Base-by-base conservation (phyloP, 306 rosid species). In the Gynostemma pentaphyllum region DNA sequence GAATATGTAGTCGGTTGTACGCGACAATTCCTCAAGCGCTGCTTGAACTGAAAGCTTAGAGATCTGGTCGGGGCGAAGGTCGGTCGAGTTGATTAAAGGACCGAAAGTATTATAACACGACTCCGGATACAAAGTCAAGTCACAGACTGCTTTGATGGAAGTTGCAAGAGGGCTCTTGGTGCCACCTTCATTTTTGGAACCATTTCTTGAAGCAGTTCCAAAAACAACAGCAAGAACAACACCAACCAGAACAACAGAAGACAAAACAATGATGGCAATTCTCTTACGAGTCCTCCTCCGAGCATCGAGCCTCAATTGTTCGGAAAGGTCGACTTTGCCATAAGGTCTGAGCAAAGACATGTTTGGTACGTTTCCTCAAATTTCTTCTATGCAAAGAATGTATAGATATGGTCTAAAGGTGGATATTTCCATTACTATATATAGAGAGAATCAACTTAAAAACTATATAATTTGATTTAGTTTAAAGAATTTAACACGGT, bases 121-220 rank as follows among this genome's bases (percentile, higher is more conserved):
- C 9, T 74, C 82, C 45, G 71, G 79, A 75, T 82, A 79, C 71
- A 87, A 27, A 2, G 97, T 90, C 37, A 81, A 77, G 6, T 82
- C 82, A 63, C 94, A 90, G 52, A 90, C 71, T 5, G 94, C 95
- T 69, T 72, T 89, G 57, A 86, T 69, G 0, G 89, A 75, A 67
- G 75, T 45, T 0, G 83, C 52, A 40, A 77, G 50, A 18, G 72
- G 59, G 9, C 21, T 7, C 32, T 39, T 50, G 44, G 26, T 13
- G 7, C 1, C 18, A 26, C 39, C 64, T 18, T 21, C 78, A 18
- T 27, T 48, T 21, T 74, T 29, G 5, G 81, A 69, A 26, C 68
- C 70, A 62, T 55, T 23, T 19, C 5, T 15, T 24, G n/a, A n/a
- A n/a, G 45, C 22, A 27, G 72, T 74, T 50, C 81, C 90, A 6